Conservation (phyloP, 345 rosid genomes). For the Brassica cretica region DNA sequence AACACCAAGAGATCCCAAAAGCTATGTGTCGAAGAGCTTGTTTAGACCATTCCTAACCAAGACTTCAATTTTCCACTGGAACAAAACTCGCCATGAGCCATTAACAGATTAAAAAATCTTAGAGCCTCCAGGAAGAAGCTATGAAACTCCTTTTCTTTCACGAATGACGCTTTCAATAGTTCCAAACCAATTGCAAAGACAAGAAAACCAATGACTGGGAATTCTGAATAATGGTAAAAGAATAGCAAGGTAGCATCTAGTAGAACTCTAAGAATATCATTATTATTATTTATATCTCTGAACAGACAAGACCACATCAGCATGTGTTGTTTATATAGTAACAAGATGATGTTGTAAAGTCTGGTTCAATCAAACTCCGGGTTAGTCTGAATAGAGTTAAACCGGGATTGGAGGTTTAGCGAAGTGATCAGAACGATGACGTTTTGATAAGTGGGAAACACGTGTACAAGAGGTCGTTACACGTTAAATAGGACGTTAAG, state of each 20-base stretch:
- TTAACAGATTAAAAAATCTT: conserved; percentile 60
- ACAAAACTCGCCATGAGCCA: conserved; percentile 77
- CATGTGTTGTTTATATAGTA: neutral
- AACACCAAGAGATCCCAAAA: conserved; percentile 58
- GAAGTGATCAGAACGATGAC: too few relatives aligned
- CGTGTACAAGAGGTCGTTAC: too few relatives aligned
- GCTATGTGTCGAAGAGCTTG: conserved; percentile 71
- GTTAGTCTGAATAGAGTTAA: too few relatives aligned
- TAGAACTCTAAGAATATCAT: neutral
- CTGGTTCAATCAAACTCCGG: too few relatives aligned
- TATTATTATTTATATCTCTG: neutral
- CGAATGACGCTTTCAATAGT: conserved; percentile 48
- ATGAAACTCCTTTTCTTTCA: conserved; percentile 69
- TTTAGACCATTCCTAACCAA: conserved; percentile 69
- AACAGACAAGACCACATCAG: neutral
- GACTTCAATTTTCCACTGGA: conserved; percentile 67
- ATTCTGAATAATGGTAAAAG: conserved; percentile 44
- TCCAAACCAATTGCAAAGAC: conserved; percentile 54
- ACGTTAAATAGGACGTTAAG: too few relatives aligned
- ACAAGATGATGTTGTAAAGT: neutral
- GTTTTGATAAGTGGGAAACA: too few relatives aligned
- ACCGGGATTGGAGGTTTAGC: too few relatives aligned
- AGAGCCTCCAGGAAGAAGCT: conserved; percentile 80
- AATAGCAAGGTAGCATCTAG: conserved; percentile 1
- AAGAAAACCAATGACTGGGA: conserved; percentile 93